Percentiles rank a stretch among this genome's conserved stretches.
Evolutionary conservation across 768 basidiomycete genomes (phyloP).

Genomic region (Tubosaeta sp.): DNA sequence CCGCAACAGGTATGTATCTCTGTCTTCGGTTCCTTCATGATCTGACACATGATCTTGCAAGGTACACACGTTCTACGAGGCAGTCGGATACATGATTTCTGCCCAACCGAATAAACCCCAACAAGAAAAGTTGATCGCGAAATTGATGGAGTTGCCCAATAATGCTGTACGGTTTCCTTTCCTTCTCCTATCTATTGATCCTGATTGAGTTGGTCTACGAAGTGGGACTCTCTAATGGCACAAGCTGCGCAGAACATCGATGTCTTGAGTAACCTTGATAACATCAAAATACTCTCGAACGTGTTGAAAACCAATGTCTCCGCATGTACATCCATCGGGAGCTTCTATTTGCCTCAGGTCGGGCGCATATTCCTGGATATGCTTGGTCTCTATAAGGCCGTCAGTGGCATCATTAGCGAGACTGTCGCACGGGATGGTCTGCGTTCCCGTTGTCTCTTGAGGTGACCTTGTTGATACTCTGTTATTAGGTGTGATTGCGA

Average conservation of each 20-base stretch:
- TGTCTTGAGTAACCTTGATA: slow-evolving; percentile 84
- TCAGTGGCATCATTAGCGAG: slow-evolving; percentile 93
- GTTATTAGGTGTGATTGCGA: slow-evolving; percentile 74
- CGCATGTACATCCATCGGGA: slow-evolving; percentile 94
- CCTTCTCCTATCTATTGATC: not conserved
- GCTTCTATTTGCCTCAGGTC: slow-evolving; percentile 96
- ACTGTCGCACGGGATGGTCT: slow-evolving; percentile 82
- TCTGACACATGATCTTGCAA: slow-evolving; percentile 18
- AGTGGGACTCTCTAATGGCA: slow-evolving; percentile 98
- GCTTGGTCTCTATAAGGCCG: slow-evolving; percentile 96
- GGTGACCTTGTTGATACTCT: slow-evolving; percentile 2
- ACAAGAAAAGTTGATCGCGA: slow-evolving; percentile 91
- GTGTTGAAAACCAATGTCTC: slow-evolving; percentile 98
- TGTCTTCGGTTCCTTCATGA: slow-evolving; percentile 1
- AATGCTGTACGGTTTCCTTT: slow-evolving; percentile 66
- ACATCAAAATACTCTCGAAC: slow-evolving; percentile 95
- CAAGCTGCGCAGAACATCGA: slow-evolving; percentile 93
- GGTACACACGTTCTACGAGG: slow-evolving; percentile 98
- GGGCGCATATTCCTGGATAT: slow-evolving; percentile 96
- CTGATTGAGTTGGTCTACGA: slow-evolving; percentile 3
- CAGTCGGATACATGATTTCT: slow-evolving; percentile 98
- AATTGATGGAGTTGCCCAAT: slow-evolving; percentile 96
- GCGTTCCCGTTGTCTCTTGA: slow-evolving; percentile 11
- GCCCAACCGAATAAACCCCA: slow-evolving; percentile 97
- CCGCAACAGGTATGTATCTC: slow-evolving; percentile 62